phyloP scores from a whole-genome alignment of 257 asterid genomes.

The Leonotis leonurus region DNA sequence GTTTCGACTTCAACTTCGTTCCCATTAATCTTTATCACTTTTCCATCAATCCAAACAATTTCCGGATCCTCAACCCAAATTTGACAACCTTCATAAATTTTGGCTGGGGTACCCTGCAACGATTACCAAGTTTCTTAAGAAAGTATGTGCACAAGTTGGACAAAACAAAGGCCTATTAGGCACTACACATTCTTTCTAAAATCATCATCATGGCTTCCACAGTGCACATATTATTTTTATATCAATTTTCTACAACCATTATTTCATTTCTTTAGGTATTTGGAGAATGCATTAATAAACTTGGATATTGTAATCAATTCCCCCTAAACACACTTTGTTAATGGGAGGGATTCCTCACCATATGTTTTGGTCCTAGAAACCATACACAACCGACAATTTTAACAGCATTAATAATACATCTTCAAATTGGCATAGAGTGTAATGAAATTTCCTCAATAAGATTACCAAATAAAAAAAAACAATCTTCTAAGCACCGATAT shows the following conservation, averaged over 20 bases:
- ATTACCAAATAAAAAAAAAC: neutral
- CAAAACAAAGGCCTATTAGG: neutral
- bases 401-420: too few species aligned
- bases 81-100: slow-evolving; percentile 64
- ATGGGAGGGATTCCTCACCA: too few species aligned
- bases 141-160: slow-evolving; percentile 2
- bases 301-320: too few species aligned
- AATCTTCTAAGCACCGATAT: neutral
- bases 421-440: neutral
- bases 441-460: neutral
- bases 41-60: slow-evolving; percentile 68
- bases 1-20: slow-evolving; percentile 48
- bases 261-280: neutral
- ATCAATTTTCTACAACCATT: neutral
- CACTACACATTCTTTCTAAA: neutral
- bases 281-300: neutral
- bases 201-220: slow-evolving; percentile 1
- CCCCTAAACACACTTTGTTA: too few species aligned
- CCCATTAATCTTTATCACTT: slow-evolving; percentile 53
- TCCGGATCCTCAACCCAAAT: slow-evolving; percentile 78
- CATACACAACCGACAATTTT: too few species aligned
- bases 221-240: neutral
- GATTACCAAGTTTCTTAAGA: slow-evolving; percentile 16
- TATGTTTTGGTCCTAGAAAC: too few species aligned
- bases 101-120: slow-evolving; percentile 64